Percentiles rank a stretch among this genome's conserved stretches.
Evolutionary conservation across 768 basidiomycete species (phyloP).

Genomic region (Russula abietina): DNA sequence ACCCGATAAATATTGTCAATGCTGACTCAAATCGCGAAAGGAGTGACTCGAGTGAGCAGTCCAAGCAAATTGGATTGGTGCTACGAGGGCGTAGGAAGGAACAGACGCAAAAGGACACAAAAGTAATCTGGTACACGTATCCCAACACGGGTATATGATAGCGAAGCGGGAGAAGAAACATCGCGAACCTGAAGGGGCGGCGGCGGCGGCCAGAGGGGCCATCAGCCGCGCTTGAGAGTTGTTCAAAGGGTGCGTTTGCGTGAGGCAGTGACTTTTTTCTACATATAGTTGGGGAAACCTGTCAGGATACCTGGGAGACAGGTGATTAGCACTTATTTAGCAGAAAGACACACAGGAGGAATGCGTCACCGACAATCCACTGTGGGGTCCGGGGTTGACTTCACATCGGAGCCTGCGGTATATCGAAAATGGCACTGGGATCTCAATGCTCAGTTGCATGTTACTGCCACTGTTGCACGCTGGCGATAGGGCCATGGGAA

Average conservation of each 20-base stretch:
- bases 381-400: constrained; percentile 31
- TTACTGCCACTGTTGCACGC: too few species aligned
- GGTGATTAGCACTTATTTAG: not conserved
- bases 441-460: too few species aligned
- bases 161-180: not conserved
- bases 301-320: not conserved
- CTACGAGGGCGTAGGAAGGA: not conserved
- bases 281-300: not conserved
- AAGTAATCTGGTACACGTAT: not conserved
- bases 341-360: constrained; percentile 35
- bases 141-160: not conserved
- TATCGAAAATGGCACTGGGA: too few species aligned
- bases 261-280: constrained; percentile 38
- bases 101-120: not conserved
- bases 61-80: not conserved
- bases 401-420: too few species aligned
- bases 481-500: too few species aligned
- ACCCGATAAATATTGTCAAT: not conserved
- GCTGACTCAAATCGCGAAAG: not conserved
- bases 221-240: constrained; percentile 45
- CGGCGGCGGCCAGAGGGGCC: too few species aligned
- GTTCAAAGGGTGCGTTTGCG: constrained; percentile 38
- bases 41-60: not conserved
- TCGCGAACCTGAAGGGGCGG: too few species aligned
- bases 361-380: constrained; percentile 46